These are phyloP conservation scores for Pelargonium myrrhifolium DNA, from an alignment of 441 rosid genomes.

Conservation along the genomic window DNA sequence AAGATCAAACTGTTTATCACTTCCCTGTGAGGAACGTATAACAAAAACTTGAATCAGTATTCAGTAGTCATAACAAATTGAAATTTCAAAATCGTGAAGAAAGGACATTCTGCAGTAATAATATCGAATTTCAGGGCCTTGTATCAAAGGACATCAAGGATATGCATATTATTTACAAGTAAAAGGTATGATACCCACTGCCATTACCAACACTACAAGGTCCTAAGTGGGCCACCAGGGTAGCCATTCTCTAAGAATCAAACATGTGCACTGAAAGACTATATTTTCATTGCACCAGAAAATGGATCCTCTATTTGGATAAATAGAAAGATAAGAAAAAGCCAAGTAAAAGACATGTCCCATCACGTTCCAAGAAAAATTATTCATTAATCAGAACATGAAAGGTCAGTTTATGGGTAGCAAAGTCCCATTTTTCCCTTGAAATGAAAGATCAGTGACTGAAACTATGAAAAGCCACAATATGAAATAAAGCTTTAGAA, in stretches of 20 bases:
- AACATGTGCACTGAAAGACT: no score
- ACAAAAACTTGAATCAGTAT: slow-evolving; percentile 9
- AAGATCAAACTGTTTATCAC: slow-evolving; percentile 54
- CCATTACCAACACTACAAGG: background rate
- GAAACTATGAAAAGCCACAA: background rate
- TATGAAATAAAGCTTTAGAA: background rate
- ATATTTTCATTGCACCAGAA: no score
- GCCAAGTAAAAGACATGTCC: no score
- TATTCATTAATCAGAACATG: background rate
- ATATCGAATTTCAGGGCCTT: background rate
- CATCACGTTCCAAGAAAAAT: no score
- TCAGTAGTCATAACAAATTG: background rate
- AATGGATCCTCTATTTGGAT: no score
- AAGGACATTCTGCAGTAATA: background rate
- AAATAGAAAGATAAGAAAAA: no score
- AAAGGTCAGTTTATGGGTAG: background rate
- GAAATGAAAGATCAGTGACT: background rate
- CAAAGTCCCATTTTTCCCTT: background rate
- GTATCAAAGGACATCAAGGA: background rate
- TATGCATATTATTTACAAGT: background rate
- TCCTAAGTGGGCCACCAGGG: background rate
- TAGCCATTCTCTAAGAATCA: background rate
- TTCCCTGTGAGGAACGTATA: slow-evolving; percentile 43
- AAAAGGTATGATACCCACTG: background rate
- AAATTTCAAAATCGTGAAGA: background rate